Evolutionary conservation across 2,329 filamentous ascomycete species (phyloP).

Genomic region (Ceratocystis papillata): DNA sequence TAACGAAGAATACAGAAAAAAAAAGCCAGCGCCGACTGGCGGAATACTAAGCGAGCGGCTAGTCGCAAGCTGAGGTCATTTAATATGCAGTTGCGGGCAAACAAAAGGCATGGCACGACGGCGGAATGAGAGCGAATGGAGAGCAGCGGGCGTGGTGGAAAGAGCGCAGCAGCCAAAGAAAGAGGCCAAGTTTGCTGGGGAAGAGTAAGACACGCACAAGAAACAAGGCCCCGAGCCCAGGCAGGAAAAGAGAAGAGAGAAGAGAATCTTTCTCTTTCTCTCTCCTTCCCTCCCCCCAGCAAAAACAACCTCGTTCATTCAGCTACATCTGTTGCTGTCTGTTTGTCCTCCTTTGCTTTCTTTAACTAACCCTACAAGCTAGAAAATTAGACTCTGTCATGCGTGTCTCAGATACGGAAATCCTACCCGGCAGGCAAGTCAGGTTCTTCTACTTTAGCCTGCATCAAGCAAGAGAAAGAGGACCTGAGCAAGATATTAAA

Average conservation of each 20-base stretch:
- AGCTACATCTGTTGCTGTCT: neutral
- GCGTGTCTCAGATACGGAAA: conserved; percentile 6
- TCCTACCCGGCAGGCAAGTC: neutral
- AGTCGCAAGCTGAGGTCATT: neutral
- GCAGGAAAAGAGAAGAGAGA: neutral
- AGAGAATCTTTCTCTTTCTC: neutral
- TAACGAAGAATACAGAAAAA: no score
- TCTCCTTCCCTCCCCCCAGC: no score
- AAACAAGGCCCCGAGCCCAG: no score
- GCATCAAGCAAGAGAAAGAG: neutral
- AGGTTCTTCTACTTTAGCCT: neutral
- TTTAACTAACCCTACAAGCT: neutral
- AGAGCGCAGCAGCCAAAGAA: neutral
- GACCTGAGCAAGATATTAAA: neutral
- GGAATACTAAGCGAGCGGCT: neutral
- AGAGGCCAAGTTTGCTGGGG: no score
- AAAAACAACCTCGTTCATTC: no score
- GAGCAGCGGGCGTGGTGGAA: neutral
- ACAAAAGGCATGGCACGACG: no score
- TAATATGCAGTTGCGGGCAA: no score
- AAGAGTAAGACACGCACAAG: no score
- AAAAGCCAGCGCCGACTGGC: neutral
- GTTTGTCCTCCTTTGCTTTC: neutral
- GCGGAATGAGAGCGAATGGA: neutral
- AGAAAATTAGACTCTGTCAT: neutral